phyloP scores from a whole-genome alignment of 164 flowering plant genomes.

The Santalum album region DNA sequence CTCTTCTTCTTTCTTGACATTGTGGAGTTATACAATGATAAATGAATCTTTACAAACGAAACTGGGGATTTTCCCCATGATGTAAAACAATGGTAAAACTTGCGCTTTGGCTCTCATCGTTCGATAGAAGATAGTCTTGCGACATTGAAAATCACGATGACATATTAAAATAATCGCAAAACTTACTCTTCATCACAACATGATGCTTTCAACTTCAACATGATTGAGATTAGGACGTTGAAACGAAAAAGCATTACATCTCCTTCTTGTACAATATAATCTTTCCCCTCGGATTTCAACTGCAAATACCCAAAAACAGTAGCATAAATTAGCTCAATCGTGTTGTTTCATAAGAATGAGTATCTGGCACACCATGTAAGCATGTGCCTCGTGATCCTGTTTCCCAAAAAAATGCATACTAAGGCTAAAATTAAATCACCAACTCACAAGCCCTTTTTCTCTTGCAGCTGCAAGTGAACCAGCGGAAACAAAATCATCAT shows the following conservation, averaged over 20 bases:
- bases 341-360: neutral
- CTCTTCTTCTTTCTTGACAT: neutral
- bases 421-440: conserved; percentile 10
- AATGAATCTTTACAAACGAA: neutral
- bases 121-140: neutral
- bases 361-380: neutral
- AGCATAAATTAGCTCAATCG: neutral
- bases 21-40: neutral
- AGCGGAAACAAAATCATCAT: conserved; percentile 84
- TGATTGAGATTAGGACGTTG: conserved; percentile 46
- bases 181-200: neutral
- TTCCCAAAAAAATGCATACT: neutral
- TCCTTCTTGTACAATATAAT: conserved; percentile 89
- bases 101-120: neutral
- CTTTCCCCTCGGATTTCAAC: conserved; percentile 95
- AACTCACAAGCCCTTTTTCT: conserved; percentile 92
- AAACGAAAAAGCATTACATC: conserved; percentile 98
- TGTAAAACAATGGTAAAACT: neutral
- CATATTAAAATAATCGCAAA: neutral
- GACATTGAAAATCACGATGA: neutral
- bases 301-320: conserved; percentile 28
- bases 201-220: neutral
- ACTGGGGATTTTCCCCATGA: neutral
- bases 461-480: conserved; percentile 88
- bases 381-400: neutral